phyloP scores from a whole-genome alignment of 495 filamentous ascomycete genomes.

The Podospora pseudoanserina region DNA sequence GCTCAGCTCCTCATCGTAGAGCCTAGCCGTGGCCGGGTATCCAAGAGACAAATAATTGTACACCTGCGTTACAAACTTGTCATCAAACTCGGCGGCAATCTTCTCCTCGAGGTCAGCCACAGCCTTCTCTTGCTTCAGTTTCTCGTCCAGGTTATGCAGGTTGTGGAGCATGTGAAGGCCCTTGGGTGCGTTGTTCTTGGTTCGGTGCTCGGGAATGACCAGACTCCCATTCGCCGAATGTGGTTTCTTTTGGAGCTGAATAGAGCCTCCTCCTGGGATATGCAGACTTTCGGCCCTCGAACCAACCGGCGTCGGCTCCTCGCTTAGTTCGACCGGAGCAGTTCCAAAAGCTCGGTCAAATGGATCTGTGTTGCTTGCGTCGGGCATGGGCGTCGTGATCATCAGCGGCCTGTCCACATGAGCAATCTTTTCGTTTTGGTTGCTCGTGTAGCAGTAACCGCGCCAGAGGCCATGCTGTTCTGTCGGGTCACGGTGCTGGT shows the following conservation, averaged over 20 bases:
- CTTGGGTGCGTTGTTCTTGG: slow-evolving; percentile 32
- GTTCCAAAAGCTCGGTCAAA: slow-evolving; percentile 37
- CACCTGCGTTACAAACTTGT: slow-evolving; percentile 87
- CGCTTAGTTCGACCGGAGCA: slow-evolving; percentile 24
- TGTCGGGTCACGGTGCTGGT: slow-evolving; percentile 48
- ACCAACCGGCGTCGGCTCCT: slow-evolving; percentile 24
- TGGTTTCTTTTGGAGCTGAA: slow-evolving; percentile 8
- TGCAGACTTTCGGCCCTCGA: slow-evolving; percentile 4
- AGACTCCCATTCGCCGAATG: slow-evolving; percentile 12
- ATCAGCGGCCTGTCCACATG: slow-evolving; percentile 35
- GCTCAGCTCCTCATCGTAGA: slow-evolving; percentile 77
- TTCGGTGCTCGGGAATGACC: slow-evolving; percentile 28
- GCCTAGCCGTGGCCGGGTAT: slow-evolving; percentile 76
- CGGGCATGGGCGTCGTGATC: slow-evolving; percentile 39
- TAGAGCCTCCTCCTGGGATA: not conserved
- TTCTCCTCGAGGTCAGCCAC: slow-evolving; percentile 48
- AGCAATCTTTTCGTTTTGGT: slow-evolving; percentile 35
- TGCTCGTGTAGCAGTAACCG: slow-evolving; percentile 54
- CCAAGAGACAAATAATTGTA: slow-evolving; percentile 94
- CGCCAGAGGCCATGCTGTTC: slow-evolving; percentile 61
- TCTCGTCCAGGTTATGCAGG: slow-evolving; percentile 47
- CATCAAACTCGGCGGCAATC: slow-evolving; percentile 65
- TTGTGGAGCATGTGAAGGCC: slow-evolving; percentile 47
- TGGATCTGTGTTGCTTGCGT: slow-evolving; percentile 31
- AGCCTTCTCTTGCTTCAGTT: slow-evolving; percentile 46